A percentile compares a stretch with the other conserved stretches of the same genome.
Evolutionary conservation across 768 basidiomycete species (phyloP).

Genomic region (Chlorophyllum brunneum): DNA sequence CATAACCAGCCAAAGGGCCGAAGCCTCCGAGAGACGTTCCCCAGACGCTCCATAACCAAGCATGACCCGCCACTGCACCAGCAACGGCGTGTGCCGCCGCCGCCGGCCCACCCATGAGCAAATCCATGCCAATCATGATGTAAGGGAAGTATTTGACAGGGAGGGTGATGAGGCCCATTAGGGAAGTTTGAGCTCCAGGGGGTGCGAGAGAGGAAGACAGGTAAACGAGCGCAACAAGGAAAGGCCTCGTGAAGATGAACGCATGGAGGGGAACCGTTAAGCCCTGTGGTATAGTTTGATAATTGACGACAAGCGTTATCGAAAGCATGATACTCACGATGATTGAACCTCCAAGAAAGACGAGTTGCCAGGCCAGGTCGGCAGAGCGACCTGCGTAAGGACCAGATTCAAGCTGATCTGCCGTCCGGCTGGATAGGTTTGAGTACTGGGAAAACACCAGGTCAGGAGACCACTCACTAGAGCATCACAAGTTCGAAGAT

Average conservation of each 20-base stretch:
- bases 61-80: slow-evolving; percentile 74
- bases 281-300: slow-evolving; percentile 21
- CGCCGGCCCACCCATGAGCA: slow-evolving; percentile 55
- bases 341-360: slow-evolving; percentile 50
- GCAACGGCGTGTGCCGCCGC: slow-evolving; percentile 56
- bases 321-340: slow-evolving; percentile 42
- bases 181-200: slow-evolving; percentile 60
- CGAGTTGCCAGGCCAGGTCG: slow-evolving; percentile 75
- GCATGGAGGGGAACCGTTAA: slow-evolving; percentile 61
- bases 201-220: slow-evolving; percentile 64
- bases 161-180: slow-evolving; percentile 77
- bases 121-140: slow-evolving; percentile 67
- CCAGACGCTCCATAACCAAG: slow-evolving; percentile 78
- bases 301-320: background rate
- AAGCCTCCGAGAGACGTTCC: slow-evolving; percentile 32
- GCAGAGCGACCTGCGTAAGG: slow-evolving; percentile 59
- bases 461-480: slow-evolving; percentile 44
- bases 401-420: slow-evolving; percentile 58
- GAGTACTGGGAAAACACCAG: background rate
- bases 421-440: slow-evolving; percentile 47
- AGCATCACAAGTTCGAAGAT: slow-evolving; percentile 66
- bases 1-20: slow-evolving; percentile 36
- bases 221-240: slow-evolving; percentile 67
- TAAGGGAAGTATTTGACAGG: slow-evolving; percentile 75
- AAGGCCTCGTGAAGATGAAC: slow-evolving; percentile 55